These are phyloP conservation scores for Phyllosticta paracitricarpa DNA, from an alignment of 2,329 filamentous ascomycete species.

Conservation along the genomic window DNA sequence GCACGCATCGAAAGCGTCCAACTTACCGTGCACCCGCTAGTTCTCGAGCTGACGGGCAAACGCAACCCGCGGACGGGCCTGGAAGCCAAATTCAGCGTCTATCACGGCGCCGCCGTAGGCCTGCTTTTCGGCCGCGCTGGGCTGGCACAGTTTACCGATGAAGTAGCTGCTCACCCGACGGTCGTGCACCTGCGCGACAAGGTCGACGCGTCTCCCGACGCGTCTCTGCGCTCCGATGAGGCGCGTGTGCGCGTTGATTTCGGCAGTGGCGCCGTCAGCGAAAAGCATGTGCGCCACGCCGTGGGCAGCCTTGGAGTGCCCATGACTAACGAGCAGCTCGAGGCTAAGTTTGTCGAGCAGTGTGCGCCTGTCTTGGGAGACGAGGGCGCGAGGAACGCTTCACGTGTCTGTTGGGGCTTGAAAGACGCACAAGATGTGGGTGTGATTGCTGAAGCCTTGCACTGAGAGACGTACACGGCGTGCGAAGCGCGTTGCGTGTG, in stretches of 20 bases:
- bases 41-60: constrained; percentile 45
- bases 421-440: constrained; percentile 5
- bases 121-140: constrained; percentile 42
- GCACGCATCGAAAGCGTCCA: constrained; percentile 38
- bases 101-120: constrained; percentile 43
- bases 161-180: constrained; percentile 32
- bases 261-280: constrained; percentile 20
- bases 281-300: constrained; percentile 40
- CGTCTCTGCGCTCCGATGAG: constrained; percentile 33
- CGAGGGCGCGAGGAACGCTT: constrained; percentile 23
- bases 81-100: constrained; percentile 47
- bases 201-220: constrained; percentile 35
- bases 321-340: constrained; percentile 36
- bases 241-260: constrained; percentile 30
- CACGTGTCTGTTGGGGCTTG: constrained; percentile 11
- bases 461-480: not conserved
- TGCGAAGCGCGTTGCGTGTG: too few relatives aligned
- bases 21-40: constrained; percentile 41
- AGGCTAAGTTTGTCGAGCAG: constrained; percentile 43
- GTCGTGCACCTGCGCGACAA: constrained; percentile 37
- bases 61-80: constrained; percentile 39
- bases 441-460: not conserved
- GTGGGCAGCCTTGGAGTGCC: constrained; percentile 41
- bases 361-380: constrained; percentile 33
- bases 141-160: constrained; percentile 42